Evolutionary conservation across 768 basidiomycete species (phyloP).

Genomic region (Pleurotus eryngii): DNA sequence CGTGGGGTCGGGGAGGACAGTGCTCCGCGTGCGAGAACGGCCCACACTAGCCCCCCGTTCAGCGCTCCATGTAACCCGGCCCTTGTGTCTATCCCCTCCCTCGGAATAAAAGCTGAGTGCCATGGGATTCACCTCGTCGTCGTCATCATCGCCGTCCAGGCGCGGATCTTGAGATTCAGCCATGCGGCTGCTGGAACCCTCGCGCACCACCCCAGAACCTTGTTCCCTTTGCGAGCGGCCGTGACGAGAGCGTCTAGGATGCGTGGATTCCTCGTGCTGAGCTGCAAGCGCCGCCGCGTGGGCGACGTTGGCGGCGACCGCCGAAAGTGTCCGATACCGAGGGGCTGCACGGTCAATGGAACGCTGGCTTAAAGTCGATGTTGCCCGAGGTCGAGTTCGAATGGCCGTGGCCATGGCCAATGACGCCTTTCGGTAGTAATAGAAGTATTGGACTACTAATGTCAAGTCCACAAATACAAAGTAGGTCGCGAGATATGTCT

Average conservation of each 20-base stretch:
- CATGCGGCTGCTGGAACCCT: constrained; percentile 14
- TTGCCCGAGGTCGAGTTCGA: constrained; percentile 35
- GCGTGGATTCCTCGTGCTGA: constrained; percentile 49
- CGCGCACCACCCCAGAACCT: constrained; percentile 19
- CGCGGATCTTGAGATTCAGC: constrained; percentile 8
- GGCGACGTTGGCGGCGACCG: constrained; percentile 70
- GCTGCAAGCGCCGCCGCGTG: constrained; percentile 68
- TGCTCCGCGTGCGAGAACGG: constrained; percentile 27
- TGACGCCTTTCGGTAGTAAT: constrained; percentile 49
- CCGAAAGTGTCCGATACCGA: constrained; percentile 67
- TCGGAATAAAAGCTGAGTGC: constrained; percentile 82
- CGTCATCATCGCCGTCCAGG: constrained; percentile 35
- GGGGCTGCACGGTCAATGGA: constrained; percentile 53
- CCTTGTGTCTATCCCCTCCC: constrained; percentile 40
- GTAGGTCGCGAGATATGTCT: constrained; percentile 91
- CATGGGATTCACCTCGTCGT: constrained; percentile 56
- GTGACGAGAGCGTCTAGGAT: constrained; percentile 21
- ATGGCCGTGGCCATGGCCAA: background rate
- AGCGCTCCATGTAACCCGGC: constrained; percentile 67
- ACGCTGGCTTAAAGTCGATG: constrained; percentile 39
- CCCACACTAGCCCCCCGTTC: constrained; percentile 54
- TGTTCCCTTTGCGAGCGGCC: constrained; percentile 26
- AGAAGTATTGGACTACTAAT: constrained; percentile 77
- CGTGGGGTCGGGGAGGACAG: constrained; percentile 31
- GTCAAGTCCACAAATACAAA: constrained; percentile 81